Conservation (phyloP, 164 flowering plant genomes). For the Chimonanthus praecox region DNA sequence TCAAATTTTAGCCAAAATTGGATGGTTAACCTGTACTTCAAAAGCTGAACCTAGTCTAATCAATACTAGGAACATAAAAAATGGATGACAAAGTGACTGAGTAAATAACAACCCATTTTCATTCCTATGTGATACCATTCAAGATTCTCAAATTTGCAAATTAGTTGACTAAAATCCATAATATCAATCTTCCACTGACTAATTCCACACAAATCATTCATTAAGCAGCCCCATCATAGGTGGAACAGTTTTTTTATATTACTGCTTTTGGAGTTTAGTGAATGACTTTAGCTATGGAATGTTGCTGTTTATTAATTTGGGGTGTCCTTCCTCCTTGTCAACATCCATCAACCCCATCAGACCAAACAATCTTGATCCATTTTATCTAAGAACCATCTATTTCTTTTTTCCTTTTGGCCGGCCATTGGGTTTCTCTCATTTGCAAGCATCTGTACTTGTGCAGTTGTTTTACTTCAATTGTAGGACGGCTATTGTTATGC, state of each 20-base stretch:
- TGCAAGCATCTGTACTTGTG: not conserved
- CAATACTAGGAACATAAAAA: too few species aligned
- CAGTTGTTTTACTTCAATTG: constrained; percentile 4
- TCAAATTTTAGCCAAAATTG: too few species aligned
- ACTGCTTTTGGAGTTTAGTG: constrained; percentile 4
- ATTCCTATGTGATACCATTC: too few species aligned
- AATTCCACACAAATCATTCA: too few species aligned
- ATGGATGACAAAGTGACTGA: too few species aligned
- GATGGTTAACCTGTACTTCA: too few species aligned
- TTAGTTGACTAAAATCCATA: too few species aligned
- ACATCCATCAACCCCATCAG: constrained; percentile 4
- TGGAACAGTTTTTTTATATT: not conserved
- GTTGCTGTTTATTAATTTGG: not conserved
- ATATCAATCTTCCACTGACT: too few species aligned
- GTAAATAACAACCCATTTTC: too few species aligned
- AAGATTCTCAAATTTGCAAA: too few species aligned
- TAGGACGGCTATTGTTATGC: not conserved
- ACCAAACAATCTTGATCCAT: not conserved
- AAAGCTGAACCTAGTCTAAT: too few species aligned
- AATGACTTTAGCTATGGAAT: constrained; percentile 3
- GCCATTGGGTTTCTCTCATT: constrained; percentile 8
- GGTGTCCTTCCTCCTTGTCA: constrained; percentile 14
- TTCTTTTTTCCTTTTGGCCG: constrained; percentile 8
- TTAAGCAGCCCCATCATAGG: too few species aligned
- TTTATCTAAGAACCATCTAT: not conserved